Conservation (phyloP, 2,329 filamentous ascomycete genomes). For the Byssothecium circinans region DNA sequence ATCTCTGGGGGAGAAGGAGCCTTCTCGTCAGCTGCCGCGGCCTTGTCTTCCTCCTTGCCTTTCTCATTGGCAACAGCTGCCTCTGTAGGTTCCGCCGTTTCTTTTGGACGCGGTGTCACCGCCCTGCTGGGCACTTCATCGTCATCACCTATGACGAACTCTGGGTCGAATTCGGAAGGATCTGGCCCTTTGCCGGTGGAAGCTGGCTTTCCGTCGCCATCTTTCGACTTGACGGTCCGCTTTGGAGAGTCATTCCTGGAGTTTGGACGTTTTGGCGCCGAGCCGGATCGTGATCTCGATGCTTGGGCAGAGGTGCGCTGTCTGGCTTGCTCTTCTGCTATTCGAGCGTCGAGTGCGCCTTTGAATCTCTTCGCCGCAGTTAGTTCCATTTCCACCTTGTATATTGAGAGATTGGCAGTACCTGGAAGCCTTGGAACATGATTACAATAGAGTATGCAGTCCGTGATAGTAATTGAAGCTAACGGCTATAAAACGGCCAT, state of each 20-base stretch:
- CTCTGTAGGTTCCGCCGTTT: constrained; percentile 38
- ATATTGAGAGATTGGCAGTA: constrained; percentile 8
- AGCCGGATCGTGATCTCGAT: constrained; percentile 49
- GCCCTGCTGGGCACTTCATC: constrained; percentile 66
- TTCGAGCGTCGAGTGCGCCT: constrained; percentile 81
- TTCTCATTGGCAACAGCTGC: constrained; percentile 26
- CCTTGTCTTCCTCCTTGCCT: constrained; percentile 36
- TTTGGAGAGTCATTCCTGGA: constrained; percentile 47
- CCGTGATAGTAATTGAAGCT: constrained; percentile 8
- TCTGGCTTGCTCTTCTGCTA: constrained; percentile 88
- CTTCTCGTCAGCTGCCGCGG: constrained; percentile 23
- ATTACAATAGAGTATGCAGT: constrained; percentile 20
- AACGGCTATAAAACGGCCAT: constrained; percentile 14
- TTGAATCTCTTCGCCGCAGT: constrained; percentile 66
- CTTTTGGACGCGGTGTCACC: constrained; percentile 59
- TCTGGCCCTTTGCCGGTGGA: constrained; percentile 66
- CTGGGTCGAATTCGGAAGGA: constrained; percentile 82
- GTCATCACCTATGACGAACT: constrained; percentile 84
- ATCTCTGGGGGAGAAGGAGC: constrained; percentile 56
- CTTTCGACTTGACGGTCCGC: constrained; percentile 31
- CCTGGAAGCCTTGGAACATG: constrained; percentile 43
- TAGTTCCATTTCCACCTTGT: constrained; percentile 17
- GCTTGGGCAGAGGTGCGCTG: constrained; percentile 57
- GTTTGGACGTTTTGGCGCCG: constrained; percentile 50
- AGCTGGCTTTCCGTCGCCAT: constrained; percentile 40